Conservation (phyloP, 371 early-diverging fungal species). For the Parasitella parasitica region DNA sequence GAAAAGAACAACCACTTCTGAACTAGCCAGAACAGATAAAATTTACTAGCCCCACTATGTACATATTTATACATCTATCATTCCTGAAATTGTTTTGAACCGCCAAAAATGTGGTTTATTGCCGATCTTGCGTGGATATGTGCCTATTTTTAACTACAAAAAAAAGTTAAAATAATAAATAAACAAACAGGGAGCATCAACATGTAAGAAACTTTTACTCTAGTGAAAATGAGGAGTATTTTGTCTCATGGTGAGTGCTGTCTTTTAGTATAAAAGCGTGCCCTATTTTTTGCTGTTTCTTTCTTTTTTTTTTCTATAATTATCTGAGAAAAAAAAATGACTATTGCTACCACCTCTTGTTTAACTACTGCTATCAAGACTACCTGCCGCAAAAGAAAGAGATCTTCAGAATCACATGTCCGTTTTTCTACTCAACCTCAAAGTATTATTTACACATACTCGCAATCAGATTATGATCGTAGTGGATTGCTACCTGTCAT, state of each 20-base stretch:
- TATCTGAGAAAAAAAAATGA: not conserved
- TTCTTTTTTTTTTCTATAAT: not conserved
- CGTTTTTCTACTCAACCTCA: conserved; percentile 38
- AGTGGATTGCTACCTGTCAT: conserved; percentile 30
- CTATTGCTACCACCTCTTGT: not conserved
- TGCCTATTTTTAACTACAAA: not conserved
- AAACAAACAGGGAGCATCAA: not conserved
- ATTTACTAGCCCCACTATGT: too few species aligned
- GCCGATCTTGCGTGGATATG: not conserved
- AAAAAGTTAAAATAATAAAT: not conserved
- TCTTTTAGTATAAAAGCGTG: not conserved
- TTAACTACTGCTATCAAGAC: not conserved
- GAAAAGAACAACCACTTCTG: too few species aligned
- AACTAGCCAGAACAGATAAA: too few species aligned
- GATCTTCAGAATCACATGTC: conserved; percentile 24
- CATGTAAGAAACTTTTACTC: not conserved
- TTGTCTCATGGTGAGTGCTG: not conserved
- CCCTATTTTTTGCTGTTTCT: not conserved
- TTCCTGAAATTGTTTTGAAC: not conserved
- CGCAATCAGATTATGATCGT: conserved; percentile 48
- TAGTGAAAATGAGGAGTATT: not conserved
- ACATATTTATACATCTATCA: not conserved
- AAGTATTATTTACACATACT: conserved; percentile 37
- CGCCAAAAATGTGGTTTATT: not conserved
- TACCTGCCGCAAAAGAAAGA: conserved; percentile 15